Evolutionary conservation across 306 rosid species (phyloP), one percentile per base, ranked within the genome.

Genomic region (Delonix regia): DNA sequence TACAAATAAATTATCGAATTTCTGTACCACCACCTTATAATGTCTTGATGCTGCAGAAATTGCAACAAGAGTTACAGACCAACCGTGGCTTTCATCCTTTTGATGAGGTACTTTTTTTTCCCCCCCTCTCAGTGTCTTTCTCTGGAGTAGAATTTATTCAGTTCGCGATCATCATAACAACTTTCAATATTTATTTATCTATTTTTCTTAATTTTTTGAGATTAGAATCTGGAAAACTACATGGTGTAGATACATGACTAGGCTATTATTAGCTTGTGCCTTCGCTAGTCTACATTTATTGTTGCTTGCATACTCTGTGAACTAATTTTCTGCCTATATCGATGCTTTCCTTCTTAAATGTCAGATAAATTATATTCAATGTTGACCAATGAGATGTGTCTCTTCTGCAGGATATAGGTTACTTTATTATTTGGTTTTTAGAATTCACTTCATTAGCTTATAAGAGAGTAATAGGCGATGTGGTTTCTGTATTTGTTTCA

Each of bases 71-170:
- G 48, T 82, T 94, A 36, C 68, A 34, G 68, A 78, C 81, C 42
- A 90, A 84, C 48, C 87, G 90, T 6, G 90, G 84, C 56, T 82
- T 89, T 60, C 89, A 63, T 76, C 87, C 94, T 41, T 90, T 90
- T 84, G 92, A 87, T 60, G 89, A 92, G 97, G 91, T 89, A 59
- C 78, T 62, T 62, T 33, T 61, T 19, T 33, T 16, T 15, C 1
- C 49, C 53, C 7, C 1, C 49, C 53, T 5, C 3, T 48, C 4
- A 16, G 16, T 48, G 4, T 48, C 21, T 48, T 48, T 13, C 21
- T 15, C 53, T 15, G 21, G 19, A 48, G 21, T 14, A 14, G 21
- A 48, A 48, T 16, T 48, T 48, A 48, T 48, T 63, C 27, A 11
- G 36, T 36, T 34, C 67, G 62, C 53, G 65, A 42, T 62, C 66